Base-by-base conservation (phyloP, 768 basidiomycete genomes). In the Lyophyllum decastes region DNA sequence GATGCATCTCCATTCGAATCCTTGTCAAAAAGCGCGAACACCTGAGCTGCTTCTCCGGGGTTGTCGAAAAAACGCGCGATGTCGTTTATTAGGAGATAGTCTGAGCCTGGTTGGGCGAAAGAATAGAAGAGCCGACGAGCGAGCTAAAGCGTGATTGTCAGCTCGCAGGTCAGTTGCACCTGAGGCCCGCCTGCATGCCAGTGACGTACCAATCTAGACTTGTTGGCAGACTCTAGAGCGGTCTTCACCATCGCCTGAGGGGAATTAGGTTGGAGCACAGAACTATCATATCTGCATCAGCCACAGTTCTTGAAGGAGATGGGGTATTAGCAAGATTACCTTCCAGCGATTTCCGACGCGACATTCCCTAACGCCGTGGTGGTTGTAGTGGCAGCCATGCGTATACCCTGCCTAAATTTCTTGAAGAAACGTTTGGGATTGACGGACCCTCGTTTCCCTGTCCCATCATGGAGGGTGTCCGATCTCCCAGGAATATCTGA, bases 91-190 rank as follows among this genome's bases (percentile, higher is more conserved):
- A 82, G 67, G 44, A 95, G 64, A 57, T 77, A 80, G 4, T 89
- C 84, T 17, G 81, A 71, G 21, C 82, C 83, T 2, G 80, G 78
- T 62, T 83, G 82, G 4, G 81, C 78, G 73, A 93, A 95, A 7
- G 92, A 95, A 73, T 93, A 93, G 76, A 86, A 97, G 40, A 97
- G 74, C 35, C 94, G 80, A 49, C 90, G 83, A 44, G 94, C 93
- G 53, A 97, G 86, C 82, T 92, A 66, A 58, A 60, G 49, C 52
- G 41, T 57, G 17, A 35, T 22, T 49, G 54, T 57, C 58, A 58
- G 35, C 25, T 30, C 49, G 48, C 54, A 51, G 53, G 52, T 48
- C 16, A 26, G 7, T 2, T 33, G 45, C 40, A 59, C 45, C 49
- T 40, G 27, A 49, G 47, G 27, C 35, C 49, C 30, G 30, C 10